Base-by-base conservation (phyloP, 1,284 basidiomycete species). In the Hemileia vastatrix region DNA sequence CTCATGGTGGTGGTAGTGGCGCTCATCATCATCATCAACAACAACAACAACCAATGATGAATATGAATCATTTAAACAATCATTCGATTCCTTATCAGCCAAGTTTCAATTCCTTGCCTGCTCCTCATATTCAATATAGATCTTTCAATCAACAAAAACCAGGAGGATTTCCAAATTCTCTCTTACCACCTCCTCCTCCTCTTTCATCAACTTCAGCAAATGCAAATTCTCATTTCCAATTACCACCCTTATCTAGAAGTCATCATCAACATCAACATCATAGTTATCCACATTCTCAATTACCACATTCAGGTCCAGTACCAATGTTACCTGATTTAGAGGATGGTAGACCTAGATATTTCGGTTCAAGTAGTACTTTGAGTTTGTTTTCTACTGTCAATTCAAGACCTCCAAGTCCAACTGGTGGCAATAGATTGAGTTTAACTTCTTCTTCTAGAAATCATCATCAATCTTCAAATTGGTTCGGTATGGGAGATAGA, bases 331-430 rank as follows among this genome's bases (percentile, higher is more conserved):
- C n/a, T 3, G 71, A 72, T 48, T 57, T 71, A 11, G 71, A 72
- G 54, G 71, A 72, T 27, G 71, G 71, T 1, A 53, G 71, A 9
- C 71, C 71, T 15, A 67, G 67, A 23, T 71, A 67, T 58, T 72
- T 67, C 61, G 71, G 71, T 8, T 63, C 64, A 32, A 71, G 68
- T 11, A 70, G 67, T 13, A 67, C 66, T 33, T 63, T 70, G 57
- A 63, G 64, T 11, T 62, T 66, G 21, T 70, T 72, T 33, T 56
- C 67, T 55, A 67, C 44, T 18, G 51, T 66, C 8, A 62, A 71
- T 32, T 68, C 67, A 11, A 65, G 55, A n/a, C 55, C 55, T 15
- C 40, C 55, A 21, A 33, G 40, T 19, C 55, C 55, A n/a, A n/a
- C 11, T 19, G 19, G 47, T 31, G 32, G 55, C 6, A 27, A 27